These are phyloP conservation scores for Ceraceosorus bombacis DNA, from an alignment of 1,284 basidiomycete genomes.

Conservation along the genomic window DNA sequence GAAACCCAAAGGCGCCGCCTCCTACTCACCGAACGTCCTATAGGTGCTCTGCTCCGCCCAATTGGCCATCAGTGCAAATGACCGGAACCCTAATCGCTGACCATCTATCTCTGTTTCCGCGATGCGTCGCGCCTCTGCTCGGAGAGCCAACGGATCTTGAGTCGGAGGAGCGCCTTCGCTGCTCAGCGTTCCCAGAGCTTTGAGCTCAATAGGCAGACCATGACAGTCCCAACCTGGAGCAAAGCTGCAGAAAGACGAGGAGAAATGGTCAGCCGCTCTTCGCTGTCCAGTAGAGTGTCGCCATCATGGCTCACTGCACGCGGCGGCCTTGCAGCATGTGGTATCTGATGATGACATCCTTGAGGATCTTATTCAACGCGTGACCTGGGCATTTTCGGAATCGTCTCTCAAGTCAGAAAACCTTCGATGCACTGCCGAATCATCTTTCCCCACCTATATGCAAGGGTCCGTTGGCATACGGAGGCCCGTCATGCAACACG, in stretches of 20 bases:
- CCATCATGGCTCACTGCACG: constrained; percentile 57
- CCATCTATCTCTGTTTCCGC: constrained; percentile 68
- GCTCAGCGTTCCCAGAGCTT: constrained; percentile 21
- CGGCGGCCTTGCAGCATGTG: constrained; percentile 69
- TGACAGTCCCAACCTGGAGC: constrained; percentile 98
- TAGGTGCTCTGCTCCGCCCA: constrained; percentile 74
- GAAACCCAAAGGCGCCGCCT: no score
- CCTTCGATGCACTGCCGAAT: constrained; percentile 51
- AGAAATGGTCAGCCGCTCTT: no score
- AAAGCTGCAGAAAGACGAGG: constrained; percentile 52
- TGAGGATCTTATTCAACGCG: constrained; percentile 91
- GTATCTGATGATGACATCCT: constrained; percentile 90
- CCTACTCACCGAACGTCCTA: constrained; percentile 24
- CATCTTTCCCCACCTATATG: constrained; percentile 61
- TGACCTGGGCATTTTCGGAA: constrained; percentile 54
- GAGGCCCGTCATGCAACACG: constrained; percentile 90
- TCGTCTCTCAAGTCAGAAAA: constrained; percentile 50
- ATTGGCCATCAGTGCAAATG: constrained; percentile 86
- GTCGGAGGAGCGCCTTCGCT: constrained; percentile 51
- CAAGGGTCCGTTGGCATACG: constrained; percentile 90
- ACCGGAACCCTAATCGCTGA: constrained; percentile 73
- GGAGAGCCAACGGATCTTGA: constrained; percentile 63
- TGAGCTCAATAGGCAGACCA: constrained; percentile 71
- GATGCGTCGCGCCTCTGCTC: constrained; percentile 64
- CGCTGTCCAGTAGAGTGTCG: constrained; percentile 50